Evolutionary conservation across 495 filamentous ascomycete species (phyloP).

Genomic region (Clohesyomyces aquaticus): DNA sequence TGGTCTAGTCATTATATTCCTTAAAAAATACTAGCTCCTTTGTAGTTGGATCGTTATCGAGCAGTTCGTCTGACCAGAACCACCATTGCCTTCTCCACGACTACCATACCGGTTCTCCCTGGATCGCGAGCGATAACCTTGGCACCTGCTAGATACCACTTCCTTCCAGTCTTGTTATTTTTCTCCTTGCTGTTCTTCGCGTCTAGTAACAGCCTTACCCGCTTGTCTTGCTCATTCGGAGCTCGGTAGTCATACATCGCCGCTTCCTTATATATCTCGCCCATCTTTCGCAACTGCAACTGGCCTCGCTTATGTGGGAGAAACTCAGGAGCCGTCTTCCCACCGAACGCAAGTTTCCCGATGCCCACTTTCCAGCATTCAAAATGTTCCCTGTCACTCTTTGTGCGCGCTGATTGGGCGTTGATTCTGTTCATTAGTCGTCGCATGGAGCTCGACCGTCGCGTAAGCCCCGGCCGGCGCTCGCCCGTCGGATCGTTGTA

Average conservation of each 20-base stretch:
- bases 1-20: too few species aligned
- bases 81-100: conserved; percentile 24
- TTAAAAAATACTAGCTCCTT: too few species aligned
- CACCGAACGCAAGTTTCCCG: conserved; percentile 13
- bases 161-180: conserved; percentile 14
- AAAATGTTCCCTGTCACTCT: conserved; percentile 1
- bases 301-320: conserved; percentile 22
- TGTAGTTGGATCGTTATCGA: background rate
- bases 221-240: conserved; percentile 6
- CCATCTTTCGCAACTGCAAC: conserved; percentile 30
- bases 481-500: background rate
- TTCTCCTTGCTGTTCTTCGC: conserved; percentile 20
- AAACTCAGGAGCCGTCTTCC: background rate
- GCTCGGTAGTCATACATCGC: background rate
- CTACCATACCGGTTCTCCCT: conserved; percentile 27
- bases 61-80: conserved; percentile 16
- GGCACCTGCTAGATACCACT: conserved; percentile 21
- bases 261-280: conserved; percentile 24
- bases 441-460: conserved; percentile 10
- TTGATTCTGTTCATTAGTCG: conserved; percentile 2
- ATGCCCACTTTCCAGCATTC: conserved; percentile 30
- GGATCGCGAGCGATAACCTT: conserved; percentile 20
- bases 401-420: background rate
- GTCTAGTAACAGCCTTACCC: conserved; percentile 28
- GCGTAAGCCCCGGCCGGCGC: background rate